phyloP scores from a whole-genome alignment of 495 filamentous ascomycete genomes.

The Cairneyella variabilis region DNA sequence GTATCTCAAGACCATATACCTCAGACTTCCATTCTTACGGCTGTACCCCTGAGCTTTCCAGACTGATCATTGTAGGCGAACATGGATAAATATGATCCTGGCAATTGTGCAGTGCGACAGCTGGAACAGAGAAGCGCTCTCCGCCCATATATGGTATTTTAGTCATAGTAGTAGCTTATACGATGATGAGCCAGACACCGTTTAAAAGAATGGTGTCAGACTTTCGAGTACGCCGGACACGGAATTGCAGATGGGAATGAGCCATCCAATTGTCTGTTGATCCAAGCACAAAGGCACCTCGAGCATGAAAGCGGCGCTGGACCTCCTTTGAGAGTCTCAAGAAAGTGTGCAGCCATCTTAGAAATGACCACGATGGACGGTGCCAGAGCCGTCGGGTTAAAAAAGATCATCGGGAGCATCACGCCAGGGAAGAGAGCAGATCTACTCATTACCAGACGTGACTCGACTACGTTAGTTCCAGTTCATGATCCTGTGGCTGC shows the following conservation, averaged over 20 bases:
- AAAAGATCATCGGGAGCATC: conserved; percentile 38
- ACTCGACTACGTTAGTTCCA: conserved; percentile 35
- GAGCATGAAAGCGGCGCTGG: background rate
- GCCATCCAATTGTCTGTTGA: conserved; percentile 4
- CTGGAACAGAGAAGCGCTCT: background rate
- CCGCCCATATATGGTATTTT: background rate
- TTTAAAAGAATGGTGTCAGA: background rate
- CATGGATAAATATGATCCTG: background rate
- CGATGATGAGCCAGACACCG: background rate
- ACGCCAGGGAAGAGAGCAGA: conserved; percentile 41
- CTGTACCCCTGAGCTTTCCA: too few relatives aligned
- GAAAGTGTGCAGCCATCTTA: conserved; percentile 41
- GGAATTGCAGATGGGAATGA: conserved; percentile 35
- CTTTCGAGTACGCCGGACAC: conserved; percentile 38
- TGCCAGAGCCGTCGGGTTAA: conserved; percentile 38
- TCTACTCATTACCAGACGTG: conserved; percentile 37
- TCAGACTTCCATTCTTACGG: too few relatives aligned
- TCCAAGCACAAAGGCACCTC: conserved; percentile 17
- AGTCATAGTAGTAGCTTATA: background rate
- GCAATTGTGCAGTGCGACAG: background rate
- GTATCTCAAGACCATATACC: too few relatives aligned
- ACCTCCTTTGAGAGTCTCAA: conserved; percentile 14
- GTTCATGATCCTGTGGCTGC: conserved; percentile 38
- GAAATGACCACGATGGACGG: conserved; percentile 37
- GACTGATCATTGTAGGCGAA: too few relatives aligned